Percentiles rank a stretch among this genome's conserved stretches.
These are phyloP conservation scores for Talaromyces proteolyticus DNA, from an alignment of 495 filamentous ascomycete species.

Conservation along the genomic window DNA sequence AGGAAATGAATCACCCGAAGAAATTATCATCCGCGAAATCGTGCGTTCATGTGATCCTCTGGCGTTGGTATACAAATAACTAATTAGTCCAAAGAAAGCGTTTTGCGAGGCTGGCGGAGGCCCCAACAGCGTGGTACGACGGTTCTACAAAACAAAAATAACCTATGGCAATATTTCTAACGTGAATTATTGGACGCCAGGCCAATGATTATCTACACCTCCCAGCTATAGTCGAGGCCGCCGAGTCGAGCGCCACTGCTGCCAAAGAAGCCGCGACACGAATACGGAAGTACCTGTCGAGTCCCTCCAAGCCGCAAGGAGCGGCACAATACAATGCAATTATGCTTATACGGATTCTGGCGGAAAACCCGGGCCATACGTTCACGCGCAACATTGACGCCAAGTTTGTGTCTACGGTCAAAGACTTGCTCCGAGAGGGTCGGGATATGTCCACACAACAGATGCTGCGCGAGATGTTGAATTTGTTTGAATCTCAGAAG, in stretches of 20 bases:
- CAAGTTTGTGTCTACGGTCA: slow-evolving; percentile 70
- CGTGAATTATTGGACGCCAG: slow-evolving; percentile 32
- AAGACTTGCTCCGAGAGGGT: slow-evolving; percentile 67
- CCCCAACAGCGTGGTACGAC: slow-evolving; percentile 54
- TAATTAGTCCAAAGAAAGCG: slow-evolving; percentile 34
- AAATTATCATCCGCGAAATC: slow-evolving; percentile 40
- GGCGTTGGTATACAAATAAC: slow-evolving; percentile 24
- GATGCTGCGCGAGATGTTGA: slow-evolving; percentile 79
- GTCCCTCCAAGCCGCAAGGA: slow-evolving; percentile 54
- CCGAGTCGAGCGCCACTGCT: slow-evolving; percentile 84
- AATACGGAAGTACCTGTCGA: slow-evolving; percentile 76
- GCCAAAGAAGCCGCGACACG: slow-evolving; percentile 68
- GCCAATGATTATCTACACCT: slow-evolving; percentile 89
- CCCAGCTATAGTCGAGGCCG: slow-evolving; percentile 89
- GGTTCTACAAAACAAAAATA: slow-evolving; percentile 2
- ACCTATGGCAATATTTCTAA: background rate
- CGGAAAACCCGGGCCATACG: slow-evolving; percentile 82
- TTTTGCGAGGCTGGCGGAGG: slow-evolving; percentile 77
- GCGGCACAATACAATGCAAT: slow-evolving; percentile 90
- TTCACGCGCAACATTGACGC: slow-evolving; percentile 83
- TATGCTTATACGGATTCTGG: slow-evolving; percentile 90
- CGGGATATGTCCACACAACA: slow-evolving; percentile 73
- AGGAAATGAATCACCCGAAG: slow-evolving; percentile 42
- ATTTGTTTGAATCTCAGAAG: slow-evolving; percentile 63
- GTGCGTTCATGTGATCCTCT: slow-evolving; percentile 22